A percentile compares a stretch with the other conserved stretches of the same genome.
phyloP scores from a whole-genome alignment of 2,329 filamentous ascomycete species.

The Capronia coronata region DNA sequence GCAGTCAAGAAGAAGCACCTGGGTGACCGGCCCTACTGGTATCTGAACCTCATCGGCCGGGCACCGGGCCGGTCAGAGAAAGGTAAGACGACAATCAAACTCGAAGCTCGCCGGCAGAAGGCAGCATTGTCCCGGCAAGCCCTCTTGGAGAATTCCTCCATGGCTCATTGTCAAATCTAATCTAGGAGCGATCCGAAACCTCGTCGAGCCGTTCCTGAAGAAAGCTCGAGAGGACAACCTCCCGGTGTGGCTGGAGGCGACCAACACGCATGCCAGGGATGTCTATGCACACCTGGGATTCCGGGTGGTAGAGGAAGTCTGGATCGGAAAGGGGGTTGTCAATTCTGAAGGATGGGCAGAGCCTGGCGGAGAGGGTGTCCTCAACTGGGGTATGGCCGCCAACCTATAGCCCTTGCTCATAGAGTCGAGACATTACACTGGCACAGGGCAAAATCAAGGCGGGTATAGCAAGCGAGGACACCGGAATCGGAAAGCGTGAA shows the following conservation, averaged over 20 bases:
- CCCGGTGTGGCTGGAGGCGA: slow-evolving; percentile 25
- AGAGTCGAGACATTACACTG: too few relatives aligned
- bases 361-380: slow-evolving; percentile 11
- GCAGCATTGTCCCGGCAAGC: too few relatives aligned
- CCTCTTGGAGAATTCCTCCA: too few relatives aligned
- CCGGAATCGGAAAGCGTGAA: too few relatives aligned
- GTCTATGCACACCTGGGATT: slow-evolving; percentile 25
- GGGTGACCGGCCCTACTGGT: slow-evolving; percentile 15
- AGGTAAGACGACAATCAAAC: slow-evolving; percentile 11
- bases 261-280: slow-evolving; percentile 18
- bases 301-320: slow-evolving; percentile 12
- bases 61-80: slow-evolving; percentile 11
- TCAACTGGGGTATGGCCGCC: slow-evolving; percentile 15
- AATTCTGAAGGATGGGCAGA: slow-evolving; percentile 15
- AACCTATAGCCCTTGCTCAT: slow-evolving; percentile 1
- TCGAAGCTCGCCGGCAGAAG: too few relatives aligned
- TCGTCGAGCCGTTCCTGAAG: slow-evolving; percentile 23
- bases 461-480: too few relatives aligned
- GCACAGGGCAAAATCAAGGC: too few relatives aligned
- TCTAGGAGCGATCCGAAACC: slow-evolving; percentile 18
- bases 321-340: slow-evolving; percentile 18
- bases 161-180: too few relatives aligned
- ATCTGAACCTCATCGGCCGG: slow-evolving; percentile 19
- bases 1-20: slow-evolving; percentile 12
- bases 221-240: slow-evolving; percentile 17